Percentiles rank a stretch among this genome's conserved stretches.
phyloP scores from a whole-genome alignment of 805 yeast genomes.

The Tetrapisispora nanseiensis region DNA sequence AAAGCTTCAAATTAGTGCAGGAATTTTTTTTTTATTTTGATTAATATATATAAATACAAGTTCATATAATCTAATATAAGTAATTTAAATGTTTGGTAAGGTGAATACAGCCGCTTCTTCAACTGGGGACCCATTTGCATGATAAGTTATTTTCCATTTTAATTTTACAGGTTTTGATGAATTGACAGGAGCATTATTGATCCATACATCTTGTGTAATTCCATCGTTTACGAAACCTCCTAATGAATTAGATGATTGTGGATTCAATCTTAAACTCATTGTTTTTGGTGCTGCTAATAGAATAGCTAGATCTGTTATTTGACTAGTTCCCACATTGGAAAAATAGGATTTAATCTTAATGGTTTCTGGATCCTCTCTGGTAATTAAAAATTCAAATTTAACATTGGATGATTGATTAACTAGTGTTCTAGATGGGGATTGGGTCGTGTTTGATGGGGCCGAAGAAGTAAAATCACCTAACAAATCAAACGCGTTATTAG shows the following conservation, averaged over 20 bases:
- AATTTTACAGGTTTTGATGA: constrained; percentile 42
- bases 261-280: constrained; percentile 46
- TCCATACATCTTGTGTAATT: constrained; percentile 38
- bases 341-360: constrained; percentile 40
- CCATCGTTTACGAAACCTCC: constrained; percentile 40
- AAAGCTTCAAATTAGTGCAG: too few species aligned
- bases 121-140: constrained; percentile 35
- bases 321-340: constrained; percentile 39
- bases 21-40: background rate
- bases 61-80: background rate
- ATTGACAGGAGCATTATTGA: constrained; percentile 30
- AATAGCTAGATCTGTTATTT: constrained; percentile 45
- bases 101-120: constrained; percentile 51
- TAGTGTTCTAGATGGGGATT: constrained; percentile 10
- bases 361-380: constrained; percentile 30
- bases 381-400: constrained; percentile 39
- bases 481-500: constrained; percentile 8
- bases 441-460: background rate
- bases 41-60: background rate
- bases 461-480: constrained; percentile 7
- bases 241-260: constrained; percentile 51
- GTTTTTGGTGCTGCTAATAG: constrained; percentile 64
- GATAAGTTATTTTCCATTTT: constrained; percentile 64
- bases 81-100: constrained; percentile 24
- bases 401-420: constrained; percentile 39